Percentiles rank a stretch among this genome's conserved stretches.
These are phyloP conservation scores for Daedaleopsis sinensis DNA, from an alignment of 768 basidiomycete genomes.

Conservation along the genomic window DNA sequence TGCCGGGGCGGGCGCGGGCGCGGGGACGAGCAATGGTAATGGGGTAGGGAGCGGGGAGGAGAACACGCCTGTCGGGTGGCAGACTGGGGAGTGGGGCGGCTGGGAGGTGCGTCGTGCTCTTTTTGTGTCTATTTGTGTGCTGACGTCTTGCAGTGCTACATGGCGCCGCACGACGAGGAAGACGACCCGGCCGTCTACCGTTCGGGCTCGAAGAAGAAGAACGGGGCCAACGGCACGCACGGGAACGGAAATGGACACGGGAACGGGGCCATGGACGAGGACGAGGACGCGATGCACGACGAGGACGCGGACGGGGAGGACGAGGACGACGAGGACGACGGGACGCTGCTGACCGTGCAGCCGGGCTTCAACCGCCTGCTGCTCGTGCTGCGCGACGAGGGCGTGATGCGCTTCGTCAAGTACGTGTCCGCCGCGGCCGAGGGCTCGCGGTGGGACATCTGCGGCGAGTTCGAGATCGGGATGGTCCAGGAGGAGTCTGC, in stretches of 20 bases:
- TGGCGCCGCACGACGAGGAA: slow-evolving; percentile 92
- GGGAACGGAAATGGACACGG: slow-evolving; percentile 15
- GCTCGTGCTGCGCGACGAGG: slow-evolving; percentile 88
- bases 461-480: slow-evolving; percentile 90
- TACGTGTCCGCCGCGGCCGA: slow-evolving; percentile 89
- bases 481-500: slow-evolving; percentile 68
- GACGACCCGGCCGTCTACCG: slow-evolving; percentile 96
- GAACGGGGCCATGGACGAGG: slow-evolving; percentile 21
- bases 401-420: slow-evolving; percentile 94
- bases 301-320: slow-evolving; percentile 36
- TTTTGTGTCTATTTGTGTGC: slow-evolving; percentile 6
- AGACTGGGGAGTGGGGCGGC: slow-evolving; percentile 81
- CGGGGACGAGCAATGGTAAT: slow-evolving; percentile 8
- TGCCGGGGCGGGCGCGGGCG: no score
- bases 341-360: slow-evolving; percentile 83
- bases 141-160: slow-evolving; percentile 68
- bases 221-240: slow-evolving; percentile 11
- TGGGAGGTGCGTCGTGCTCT: slow-evolving; percentile 73
- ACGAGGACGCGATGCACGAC: slow-evolving; percentile 16
- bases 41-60: slow-evolving; percentile 28
- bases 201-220: slow-evolving; percentile 36
- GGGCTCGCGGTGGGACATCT: slow-evolving; percentile 93
- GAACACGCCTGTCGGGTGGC: slow-evolving; percentile 54
- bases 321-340: slow-evolving; percentile 61
- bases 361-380: slow-evolving; percentile 89